These are phyloP conservation scores for Penicillium sp. DNA, from an alignment of 2,329 filamentous ascomycete species.

Conservation along the genomic window DNA sequence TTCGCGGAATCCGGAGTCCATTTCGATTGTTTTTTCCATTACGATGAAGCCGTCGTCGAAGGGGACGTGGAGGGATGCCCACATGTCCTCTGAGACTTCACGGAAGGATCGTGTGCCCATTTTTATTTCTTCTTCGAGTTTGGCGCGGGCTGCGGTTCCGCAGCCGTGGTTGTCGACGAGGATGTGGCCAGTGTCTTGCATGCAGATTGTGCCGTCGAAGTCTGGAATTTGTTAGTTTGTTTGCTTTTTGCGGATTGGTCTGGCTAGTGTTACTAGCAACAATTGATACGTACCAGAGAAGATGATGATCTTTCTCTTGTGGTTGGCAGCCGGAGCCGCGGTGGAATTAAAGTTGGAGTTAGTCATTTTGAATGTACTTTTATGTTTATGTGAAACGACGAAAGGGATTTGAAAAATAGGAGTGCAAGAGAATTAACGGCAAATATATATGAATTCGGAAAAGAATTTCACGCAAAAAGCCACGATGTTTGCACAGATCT, in stretches of 20 bases:
- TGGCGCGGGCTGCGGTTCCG: slow-evolving; percentile 55
- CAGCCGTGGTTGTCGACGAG: slow-evolving; percentile 67
- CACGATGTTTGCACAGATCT: not conserved
- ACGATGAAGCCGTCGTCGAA: slow-evolving; percentile 68
- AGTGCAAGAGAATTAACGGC: not conserved
- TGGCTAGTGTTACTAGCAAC: no score
- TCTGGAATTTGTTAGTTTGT: slow-evolving; percentile 37
- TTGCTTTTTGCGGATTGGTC: not conserved
- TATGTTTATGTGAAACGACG: not conserved
- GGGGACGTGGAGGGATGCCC: slow-evolving; percentile 64
- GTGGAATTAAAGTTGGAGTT: slow-evolving; percentile 17
- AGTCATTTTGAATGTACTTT: slow-evolving; percentile 13
- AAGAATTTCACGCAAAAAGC: not conserved
- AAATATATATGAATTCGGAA: not conserved
- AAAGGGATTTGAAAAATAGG: not conserved
- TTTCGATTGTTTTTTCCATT: slow-evolving; percentile 61
- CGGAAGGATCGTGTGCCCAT: slow-evolving; percentile 65
- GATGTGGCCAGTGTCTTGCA: slow-evolving; percentile 69
- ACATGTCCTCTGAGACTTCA: slow-evolving; percentile 71
- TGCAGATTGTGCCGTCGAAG: slow-evolving; percentile 71
- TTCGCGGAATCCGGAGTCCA: slow-evolving; percentile 62
- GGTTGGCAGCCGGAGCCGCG: not conserved
- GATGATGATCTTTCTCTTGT: slow-evolving; percentile 46
- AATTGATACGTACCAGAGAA: slow-evolving; percentile 41
- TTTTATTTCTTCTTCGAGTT: slow-evolving; percentile 65